These are phyloP conservation scores for Amaranthus hypochondriacus DNA, from an alignment of 148 eudicot species.

Conservation along the genomic window DNA sequence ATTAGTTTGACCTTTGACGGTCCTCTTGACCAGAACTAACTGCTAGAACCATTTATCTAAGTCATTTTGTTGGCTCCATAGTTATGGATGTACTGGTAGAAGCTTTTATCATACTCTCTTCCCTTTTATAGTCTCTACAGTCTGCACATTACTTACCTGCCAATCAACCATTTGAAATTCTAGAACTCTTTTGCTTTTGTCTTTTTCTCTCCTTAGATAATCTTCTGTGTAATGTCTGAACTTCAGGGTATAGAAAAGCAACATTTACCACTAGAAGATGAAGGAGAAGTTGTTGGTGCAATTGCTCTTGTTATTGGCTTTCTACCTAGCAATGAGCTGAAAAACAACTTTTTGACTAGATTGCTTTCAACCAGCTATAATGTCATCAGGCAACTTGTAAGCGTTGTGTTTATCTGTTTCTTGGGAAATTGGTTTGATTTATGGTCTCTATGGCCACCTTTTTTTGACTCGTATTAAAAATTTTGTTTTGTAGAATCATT, in stretches of 20 bases:
- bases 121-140: background rate
- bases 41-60: background rate
- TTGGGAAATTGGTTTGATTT: background rate
- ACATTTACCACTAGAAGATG: constrained; percentile 67
- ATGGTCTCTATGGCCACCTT: background rate
- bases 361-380: constrained; percentile 76
- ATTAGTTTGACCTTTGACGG: background rate
- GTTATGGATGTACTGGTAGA: background rate
- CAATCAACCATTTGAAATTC: background rate
- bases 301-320: constrained; percentile 59
- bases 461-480: background rate
- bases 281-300: constrained; percentile 82
- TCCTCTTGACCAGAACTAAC: background rate
- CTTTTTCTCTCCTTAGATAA: background rate
- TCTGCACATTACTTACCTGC: background rate
- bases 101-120: background rate
- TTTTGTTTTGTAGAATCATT: no score
- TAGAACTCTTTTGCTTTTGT: constrained; percentile 4
- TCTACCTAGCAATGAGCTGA: constrained; percentile 60
- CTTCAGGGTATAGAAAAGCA: constrained; percentile 66
- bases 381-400: constrained; percentile 76
- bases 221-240: constrained; percentile 12
- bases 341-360: constrained; percentile 65
- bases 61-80: background rate
- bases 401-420: constrained; percentile 21